Percentiles rank a stretch among this genome's conserved stretches.
phyloP scores from a whole-genome alignment of 73 alveolate species.

The Blepharisma japonicum region DNA sequence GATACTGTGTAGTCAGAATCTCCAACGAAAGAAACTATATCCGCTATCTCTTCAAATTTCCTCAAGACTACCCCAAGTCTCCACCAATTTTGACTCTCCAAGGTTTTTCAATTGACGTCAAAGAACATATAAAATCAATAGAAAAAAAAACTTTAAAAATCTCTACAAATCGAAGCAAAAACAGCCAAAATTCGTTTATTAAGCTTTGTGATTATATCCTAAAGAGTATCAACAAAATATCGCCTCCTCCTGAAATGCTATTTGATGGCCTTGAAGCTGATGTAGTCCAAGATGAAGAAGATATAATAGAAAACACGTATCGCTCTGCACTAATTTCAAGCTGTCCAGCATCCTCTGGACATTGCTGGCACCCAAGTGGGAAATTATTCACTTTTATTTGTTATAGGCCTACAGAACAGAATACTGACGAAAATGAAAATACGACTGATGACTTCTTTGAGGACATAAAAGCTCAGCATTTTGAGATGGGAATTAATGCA shows the following conservation, averaged over 20 bases:
- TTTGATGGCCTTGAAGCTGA: background rate
- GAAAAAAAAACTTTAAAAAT: background rate
- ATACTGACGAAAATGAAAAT: slow-evolving; percentile 11
- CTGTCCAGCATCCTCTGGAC: background rate
- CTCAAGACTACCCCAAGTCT: slow-evolving; percentile 18
- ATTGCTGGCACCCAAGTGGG: slow-evolving; percentile 21
- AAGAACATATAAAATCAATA: background rate
- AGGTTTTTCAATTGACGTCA: background rate
- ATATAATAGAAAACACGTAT: background rate
- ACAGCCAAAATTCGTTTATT: background rate
- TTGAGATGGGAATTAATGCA: background rate
- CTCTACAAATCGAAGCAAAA: background rate
- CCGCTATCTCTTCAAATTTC: background rate
- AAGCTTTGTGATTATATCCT: slow-evolving; percentile 22
- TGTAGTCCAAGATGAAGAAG: background rate
- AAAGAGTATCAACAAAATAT: background rate
- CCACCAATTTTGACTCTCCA: slow-evolving; percentile 1
- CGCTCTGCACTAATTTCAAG: background rate
- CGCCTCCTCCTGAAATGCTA: background rate
- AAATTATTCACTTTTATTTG: background rate
- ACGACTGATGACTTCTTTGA: background rate
- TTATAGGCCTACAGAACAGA: background rate
- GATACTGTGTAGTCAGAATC: slow-evolving; percentile 17
- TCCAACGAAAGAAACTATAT: background rate
- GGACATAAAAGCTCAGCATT: background rate